Evolutionary conservation across 1,139 yeast genomes (phyloP), one percentile per base, ranked within the genome.

Genomic region (Maudiozyma humilis): DNA sequence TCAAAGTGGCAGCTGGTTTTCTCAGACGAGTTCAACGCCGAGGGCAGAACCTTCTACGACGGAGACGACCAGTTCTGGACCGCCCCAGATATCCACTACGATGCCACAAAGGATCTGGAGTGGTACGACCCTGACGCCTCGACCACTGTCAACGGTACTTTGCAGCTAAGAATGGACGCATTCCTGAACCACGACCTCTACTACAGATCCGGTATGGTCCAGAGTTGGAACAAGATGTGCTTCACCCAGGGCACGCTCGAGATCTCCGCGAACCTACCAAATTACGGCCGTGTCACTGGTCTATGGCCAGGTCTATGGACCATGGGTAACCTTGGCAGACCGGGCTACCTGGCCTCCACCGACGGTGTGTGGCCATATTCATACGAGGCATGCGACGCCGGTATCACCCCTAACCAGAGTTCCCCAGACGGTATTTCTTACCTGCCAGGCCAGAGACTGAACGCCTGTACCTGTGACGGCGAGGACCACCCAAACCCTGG

Each of bases 241-340:
- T 83, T 82, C 57, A 79, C 87, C 10, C 85, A 85, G 61, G 95
- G 95, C 3, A 61, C 69, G 36, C 54, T 86, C 25, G 91, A 82
- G 59, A 72, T 82, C 12, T 77, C 85, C 5, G 87, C 85, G 0
- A 71, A 75, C 51, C 64, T 86, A 48, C 91, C 95, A 15, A 82
- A 82, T 47, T 75, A 72, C 49, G 89, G 88, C 50, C 67, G 74
- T 45, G 70, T 78, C 20, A 71, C 78, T 8, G 95, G 95, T 36
- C 67, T 85, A 46, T 86, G 95, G 95, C 95, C 95, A 1, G 95
- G 94, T 65, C 60, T 84, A 45, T 86, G 95, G 95, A 73, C 91
- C 1, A 71, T 86, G 73, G 95, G 95, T 40, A 86, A 86, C 56
- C 68, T 86, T 47, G 95, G 84, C 27, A 73, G 95, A 53, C 87